phyloP scores from a whole-genome alignment of 108 stramenopile genomes.

The Cyclostephanos invisitatus region DNA sequence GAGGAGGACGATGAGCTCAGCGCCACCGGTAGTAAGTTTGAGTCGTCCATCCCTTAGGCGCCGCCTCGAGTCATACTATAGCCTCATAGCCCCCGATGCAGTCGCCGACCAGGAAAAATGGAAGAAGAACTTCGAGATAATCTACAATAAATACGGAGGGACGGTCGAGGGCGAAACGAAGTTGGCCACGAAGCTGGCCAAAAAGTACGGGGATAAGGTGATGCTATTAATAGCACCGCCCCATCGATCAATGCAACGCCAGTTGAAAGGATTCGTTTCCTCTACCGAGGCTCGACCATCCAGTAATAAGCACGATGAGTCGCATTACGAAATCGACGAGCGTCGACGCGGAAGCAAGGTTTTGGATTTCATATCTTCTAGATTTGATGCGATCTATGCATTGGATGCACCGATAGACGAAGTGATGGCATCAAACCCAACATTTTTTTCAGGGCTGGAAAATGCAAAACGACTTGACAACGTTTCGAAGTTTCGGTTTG shows the following conservation, averaged over 20 bases:
- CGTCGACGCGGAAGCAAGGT: conserved; percentile 54
- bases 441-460: conserved; percentile 14
- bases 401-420: conserved; percentile 33
- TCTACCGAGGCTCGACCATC: neutral
- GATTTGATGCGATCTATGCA: conserved; percentile 72
- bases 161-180: conserved; percentile 67
- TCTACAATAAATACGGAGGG: conserved; percentile 79
- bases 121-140: conserved; percentile 68
- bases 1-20: conserved; percentile 22
- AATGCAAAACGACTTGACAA: conserved; percentile 46
- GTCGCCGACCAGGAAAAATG: conserved; percentile 58
- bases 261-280: neutral
- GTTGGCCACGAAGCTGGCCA: conserved; percentile 66
- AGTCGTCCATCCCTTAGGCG: conserved; percentile 72
- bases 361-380: conserved; percentile 54
- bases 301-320: conserved; percentile 47
- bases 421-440: conserved; percentile 52
- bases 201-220: conserved; percentile 77
- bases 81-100: conserved; percentile 68
- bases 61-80: conserved; percentile 87
- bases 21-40: conserved; percentile 58
- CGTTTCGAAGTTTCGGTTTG: conserved; percentile 49
- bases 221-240: conserved; percentile 53
- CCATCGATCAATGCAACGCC: conserved; percentile 22
- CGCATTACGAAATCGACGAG: conserved; percentile 49